A percentile compares a stretch with the other conserved stretches of the same genome.
Conservation (phyloP, 1,284 basidiomycete species). For the Trichosporon coremiiforme region DNA sequence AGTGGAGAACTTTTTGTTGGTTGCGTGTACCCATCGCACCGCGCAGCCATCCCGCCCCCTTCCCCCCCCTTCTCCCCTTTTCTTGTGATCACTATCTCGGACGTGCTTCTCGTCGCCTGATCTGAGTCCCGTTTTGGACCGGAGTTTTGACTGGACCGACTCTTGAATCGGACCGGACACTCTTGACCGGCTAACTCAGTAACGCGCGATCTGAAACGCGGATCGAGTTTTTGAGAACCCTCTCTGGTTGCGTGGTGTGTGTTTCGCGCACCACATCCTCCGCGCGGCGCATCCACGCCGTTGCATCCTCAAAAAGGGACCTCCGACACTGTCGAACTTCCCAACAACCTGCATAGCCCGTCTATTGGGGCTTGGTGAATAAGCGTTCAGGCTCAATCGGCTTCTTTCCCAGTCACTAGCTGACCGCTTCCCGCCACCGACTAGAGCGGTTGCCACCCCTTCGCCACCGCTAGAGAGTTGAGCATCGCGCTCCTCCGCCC, state of each 20-base stretch:
- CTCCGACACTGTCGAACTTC: background rate
- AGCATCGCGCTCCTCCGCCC: conserved; percentile 29
- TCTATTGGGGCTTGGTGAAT: conserved; percentile 14
- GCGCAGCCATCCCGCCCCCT: conserved; percentile 15
- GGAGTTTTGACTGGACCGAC: conserved; percentile 14
- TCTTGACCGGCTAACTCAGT: conserved; percentile 8
- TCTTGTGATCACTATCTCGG: conserved; percentile 13
- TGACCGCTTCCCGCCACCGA: conserved; percentile 11
- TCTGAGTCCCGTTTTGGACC: background rate
- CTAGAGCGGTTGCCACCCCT: background rate
- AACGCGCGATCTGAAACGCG: conserved; percentile 12
- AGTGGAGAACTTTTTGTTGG: conserved; percentile 12
- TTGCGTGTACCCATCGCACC: conserved; percentile 16
- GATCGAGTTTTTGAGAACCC: conserved; percentile 15
- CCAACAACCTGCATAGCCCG: conserved; percentile 8
- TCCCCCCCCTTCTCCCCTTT: background rate
- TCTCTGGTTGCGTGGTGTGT: conserved; percentile 18
- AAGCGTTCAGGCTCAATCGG: background rate
- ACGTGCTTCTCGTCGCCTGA: conserved; percentile 11
- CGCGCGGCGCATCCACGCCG: conserved; percentile 10
- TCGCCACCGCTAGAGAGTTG: conserved; percentile 25
- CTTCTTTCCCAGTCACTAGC: conserved; percentile 10
- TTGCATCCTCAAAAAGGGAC: conserved; percentile 18
- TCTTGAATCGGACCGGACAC: conserved; percentile 11
- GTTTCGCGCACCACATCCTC: conserved; percentile 11